phyloP scores from a whole-genome alignment of 441 rosid species.

The Syzygium malaccense region DNA sequence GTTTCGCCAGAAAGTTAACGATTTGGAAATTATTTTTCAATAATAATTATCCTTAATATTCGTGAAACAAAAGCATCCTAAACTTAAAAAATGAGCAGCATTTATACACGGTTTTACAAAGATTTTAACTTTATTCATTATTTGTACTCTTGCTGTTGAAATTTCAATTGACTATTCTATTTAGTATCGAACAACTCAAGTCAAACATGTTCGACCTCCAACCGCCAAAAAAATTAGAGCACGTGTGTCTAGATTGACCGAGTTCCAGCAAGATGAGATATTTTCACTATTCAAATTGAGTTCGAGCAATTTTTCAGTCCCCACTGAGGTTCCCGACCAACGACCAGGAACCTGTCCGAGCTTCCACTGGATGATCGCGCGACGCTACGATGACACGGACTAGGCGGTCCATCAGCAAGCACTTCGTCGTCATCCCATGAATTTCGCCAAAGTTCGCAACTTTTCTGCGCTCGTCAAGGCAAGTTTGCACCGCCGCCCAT shows the following conservation, averaged over 20 bases:
- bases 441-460: background rate
- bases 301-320: background rate
- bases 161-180: background rate
- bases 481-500: background rate
- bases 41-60: background rate
- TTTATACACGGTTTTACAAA: rapidly evolving
- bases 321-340: background rate
- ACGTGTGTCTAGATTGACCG: background rate
- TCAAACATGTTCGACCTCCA: background rate
- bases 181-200: background rate
- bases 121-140: background rate
- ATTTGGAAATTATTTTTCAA: background rate
- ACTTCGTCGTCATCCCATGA: background rate
- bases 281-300: background rate
- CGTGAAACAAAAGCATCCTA: rapidly evolving
- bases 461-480: background rate
- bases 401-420: background rate
- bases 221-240: background rate
- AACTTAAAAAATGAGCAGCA: rapidly evolving
- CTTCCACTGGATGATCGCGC: background rate
- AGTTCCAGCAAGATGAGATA: background rate
- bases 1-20: background rate
- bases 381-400: background rate
- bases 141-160: background rate
- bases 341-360: background rate